phyloP scores from a whole-genome alignment of 2,329 filamentous ascomycete species.

The Escovopsis sp. region DNA sequence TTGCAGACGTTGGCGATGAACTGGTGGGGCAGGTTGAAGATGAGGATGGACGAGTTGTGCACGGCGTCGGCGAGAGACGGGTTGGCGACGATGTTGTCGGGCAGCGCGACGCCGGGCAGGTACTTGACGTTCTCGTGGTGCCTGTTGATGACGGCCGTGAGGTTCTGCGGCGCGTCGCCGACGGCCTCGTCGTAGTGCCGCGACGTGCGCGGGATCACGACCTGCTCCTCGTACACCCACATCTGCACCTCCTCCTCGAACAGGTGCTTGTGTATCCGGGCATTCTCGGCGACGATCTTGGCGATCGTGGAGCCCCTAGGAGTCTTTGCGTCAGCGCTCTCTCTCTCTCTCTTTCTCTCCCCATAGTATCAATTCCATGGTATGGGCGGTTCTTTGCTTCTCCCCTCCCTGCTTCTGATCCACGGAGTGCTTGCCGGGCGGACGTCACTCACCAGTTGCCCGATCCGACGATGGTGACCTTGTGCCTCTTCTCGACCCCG shows the following conservation, averaged over 20 bases:
- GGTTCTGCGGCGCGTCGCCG: constrained; percentile 60
- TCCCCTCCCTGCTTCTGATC: background rate
- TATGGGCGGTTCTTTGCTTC: too few species aligned
- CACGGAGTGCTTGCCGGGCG: too few species aligned
- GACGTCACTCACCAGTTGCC: constrained; percentile 66
- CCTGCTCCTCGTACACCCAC: constrained; percentile 97
- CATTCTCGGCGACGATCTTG: constrained; percentile 93
- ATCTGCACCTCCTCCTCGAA: constrained; percentile 89
- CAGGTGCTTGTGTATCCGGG: constrained; percentile 56
- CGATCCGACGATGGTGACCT: constrained; percentile 85
- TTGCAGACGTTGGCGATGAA: constrained; percentile 83
- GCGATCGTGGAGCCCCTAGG: constrained; percentile 86
- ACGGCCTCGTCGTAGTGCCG: constrained; percentile 54
- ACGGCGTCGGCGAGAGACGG: constrained; percentile 69
- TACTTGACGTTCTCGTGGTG: constrained; percentile 97
- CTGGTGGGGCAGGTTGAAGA: constrained; percentile 95
- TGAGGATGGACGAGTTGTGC: constrained; percentile 68
- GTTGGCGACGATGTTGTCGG: constrained; percentile 71
- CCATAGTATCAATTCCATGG: too few species aligned
- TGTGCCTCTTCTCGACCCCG: constrained; percentile 58
- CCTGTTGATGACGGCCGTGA: constrained; percentile 81
- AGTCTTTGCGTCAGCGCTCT: background rate
- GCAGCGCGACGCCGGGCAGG: constrained; percentile 74
- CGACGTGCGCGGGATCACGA: constrained; percentile 57
- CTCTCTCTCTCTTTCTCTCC: too few species aligned